A percentile compares a stretch with the other conserved stretches of the same genome.
phyloP scores from a whole-genome alignment of 1,139 yeast species.

The Geotrichum aggregatum region DNA sequence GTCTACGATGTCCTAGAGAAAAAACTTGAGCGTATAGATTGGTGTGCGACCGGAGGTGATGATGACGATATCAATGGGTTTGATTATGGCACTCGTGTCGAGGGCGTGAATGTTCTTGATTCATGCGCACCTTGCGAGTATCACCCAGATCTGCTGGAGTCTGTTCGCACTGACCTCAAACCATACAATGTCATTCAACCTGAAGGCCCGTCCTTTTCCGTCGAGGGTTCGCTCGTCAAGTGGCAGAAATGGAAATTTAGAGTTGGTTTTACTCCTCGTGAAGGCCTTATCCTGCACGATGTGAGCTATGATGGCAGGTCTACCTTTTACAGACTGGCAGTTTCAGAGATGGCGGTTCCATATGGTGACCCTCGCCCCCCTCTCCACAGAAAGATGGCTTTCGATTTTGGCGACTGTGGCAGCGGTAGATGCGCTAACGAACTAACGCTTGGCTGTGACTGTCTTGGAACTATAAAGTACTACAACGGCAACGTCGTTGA shows the following conservation, averaged over 20 bases:
- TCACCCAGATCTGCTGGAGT: slow-evolving; percentile 47
- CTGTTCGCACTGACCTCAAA: slow-evolving; percentile 52
- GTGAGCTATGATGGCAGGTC: slow-evolving; percentile 78
- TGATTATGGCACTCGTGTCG: slow-evolving; percentile 46
- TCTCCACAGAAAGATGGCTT: slow-evolving; percentile 86
- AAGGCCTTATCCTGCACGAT: slow-evolving; percentile 78
- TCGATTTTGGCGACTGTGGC: slow-evolving; percentile 88
- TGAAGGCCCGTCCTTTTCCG: slow-evolving; percentile 74
- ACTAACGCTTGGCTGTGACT: slow-evolving; percentile 78
- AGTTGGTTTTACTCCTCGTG: slow-evolving; percentile 71
- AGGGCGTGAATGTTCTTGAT: slow-evolving; percentile 60
- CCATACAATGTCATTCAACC: slow-evolving; percentile 77
- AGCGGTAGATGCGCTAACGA: slow-evolving; percentile 78
- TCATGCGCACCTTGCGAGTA: slow-evolving; percentile 58
- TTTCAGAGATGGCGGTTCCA: slow-evolving; percentile 90
- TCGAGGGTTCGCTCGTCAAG: slow-evolving; percentile 56
- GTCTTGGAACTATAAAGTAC: slow-evolving; percentile 82
- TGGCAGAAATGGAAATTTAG: slow-evolving; percentile 94
- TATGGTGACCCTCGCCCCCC: slow-evolving; percentile 91
- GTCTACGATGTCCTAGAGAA: slow-evolving; percentile 66
- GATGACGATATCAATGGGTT: slow-evolving; percentile 44
- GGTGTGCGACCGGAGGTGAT: slow-evolving; percentile 61
- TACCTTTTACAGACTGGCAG: slow-evolving; percentile 68
- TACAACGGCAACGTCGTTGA: slow-evolving; percentile 62
- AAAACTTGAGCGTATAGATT: slow-evolving; percentile 72